Conservation (phyloP, 1,284 basidiomycete species). For the Ustilago vetiveriae region DNA sequence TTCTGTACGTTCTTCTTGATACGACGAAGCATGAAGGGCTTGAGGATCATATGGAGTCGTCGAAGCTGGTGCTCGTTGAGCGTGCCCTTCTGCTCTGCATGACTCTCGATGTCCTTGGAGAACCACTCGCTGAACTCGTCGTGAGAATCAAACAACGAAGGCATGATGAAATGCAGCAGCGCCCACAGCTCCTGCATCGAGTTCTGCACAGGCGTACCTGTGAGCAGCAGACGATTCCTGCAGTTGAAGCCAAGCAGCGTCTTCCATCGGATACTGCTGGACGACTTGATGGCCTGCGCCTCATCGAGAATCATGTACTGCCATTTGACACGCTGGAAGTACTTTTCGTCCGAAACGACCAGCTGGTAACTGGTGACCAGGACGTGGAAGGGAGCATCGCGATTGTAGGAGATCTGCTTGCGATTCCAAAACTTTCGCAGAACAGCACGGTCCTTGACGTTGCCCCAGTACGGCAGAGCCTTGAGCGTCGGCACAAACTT, state of each 20-base stretch:
- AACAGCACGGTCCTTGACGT: constrained; percentile 92
- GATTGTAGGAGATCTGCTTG: constrained; percentile 94
- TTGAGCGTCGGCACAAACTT: constrained; percentile 94
- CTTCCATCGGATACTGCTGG: constrained; percentile 97
- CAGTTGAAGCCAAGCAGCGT: constrained; percentile 95
- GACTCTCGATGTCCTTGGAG: constrained; percentile 97
- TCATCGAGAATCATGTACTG: constrained; percentile 99
- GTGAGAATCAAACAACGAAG: constrained; percentile 96
- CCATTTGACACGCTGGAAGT: constrained; percentile 98
- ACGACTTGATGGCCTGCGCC: constrained; percentile 99
- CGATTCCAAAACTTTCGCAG: constrained; percentile 98
- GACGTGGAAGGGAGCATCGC: constrained; percentile 95
- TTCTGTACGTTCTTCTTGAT: constrained; percentile 99
- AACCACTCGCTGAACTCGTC: constrained; percentile 99
- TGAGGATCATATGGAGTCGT: constrained; percentile 97
- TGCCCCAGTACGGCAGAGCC: constrained; percentile 97
- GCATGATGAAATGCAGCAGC: constrained; percentile 99
- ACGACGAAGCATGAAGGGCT: constrained; percentile 98
- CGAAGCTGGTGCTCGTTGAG: constrained; percentile 95
- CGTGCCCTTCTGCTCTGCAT: constrained; percentile 79
- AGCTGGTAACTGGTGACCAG: constrained; percentile 97
- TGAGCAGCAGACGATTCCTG: constrained; percentile 91
- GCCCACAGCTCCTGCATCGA: constrained; percentile 99
- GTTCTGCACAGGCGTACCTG: constrained; percentile 98
- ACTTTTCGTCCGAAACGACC: constrained; percentile 96